phyloP scores from a whole-genome alignment of 441 rosid species.

The Populus hybrid region DNA sequence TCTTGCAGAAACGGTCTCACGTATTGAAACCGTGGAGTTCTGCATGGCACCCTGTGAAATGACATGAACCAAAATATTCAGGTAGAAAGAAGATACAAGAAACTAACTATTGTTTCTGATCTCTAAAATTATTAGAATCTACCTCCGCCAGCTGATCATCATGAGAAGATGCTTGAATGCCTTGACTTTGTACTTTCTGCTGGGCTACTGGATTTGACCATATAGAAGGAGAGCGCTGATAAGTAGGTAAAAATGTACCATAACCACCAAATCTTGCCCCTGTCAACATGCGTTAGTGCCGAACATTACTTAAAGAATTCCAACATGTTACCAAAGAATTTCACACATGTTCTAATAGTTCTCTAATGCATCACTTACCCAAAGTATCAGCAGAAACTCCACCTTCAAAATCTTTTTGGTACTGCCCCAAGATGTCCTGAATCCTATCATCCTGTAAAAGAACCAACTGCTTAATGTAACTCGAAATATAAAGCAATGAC shows the following conservation, averaged over 20 bases:
- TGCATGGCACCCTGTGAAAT: conserved; percentile 38
- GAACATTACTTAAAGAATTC: conserved; percentile 14
- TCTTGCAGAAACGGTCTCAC: conserved; percentile 20
- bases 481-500: not conserved
- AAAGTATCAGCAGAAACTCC: conserved; percentile 46
- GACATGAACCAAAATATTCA: conserved; percentile 32
- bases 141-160: conserved; percentile 39
- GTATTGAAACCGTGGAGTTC: conserved; percentile 32
- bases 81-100: conserved; percentile 18
- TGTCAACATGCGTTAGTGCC: conserved; percentile 31
- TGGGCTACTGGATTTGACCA: conserved; percentile 31
- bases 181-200: conserved; percentile 18
- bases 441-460: conserved; percentile 58
- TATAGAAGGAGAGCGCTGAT: conserved; percentile 36
- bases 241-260: conserved; percentile 54
- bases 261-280: conserved; percentile 57
- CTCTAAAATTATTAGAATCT: conserved; percentile 20
- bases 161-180: conserved; percentile 31
- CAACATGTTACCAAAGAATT: not conserved
- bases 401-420: conserved; percentile 56
- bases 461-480: not conserved
- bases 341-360: conserved; percentile 3
- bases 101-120: conserved; percentile 6
- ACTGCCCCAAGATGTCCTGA: conserved; percentile 64
- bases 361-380: conserved; percentile 49